Base-by-base conservation (phyloP, 768 basidiomycete species). In the Kwoniella bestiolae region DNA sequence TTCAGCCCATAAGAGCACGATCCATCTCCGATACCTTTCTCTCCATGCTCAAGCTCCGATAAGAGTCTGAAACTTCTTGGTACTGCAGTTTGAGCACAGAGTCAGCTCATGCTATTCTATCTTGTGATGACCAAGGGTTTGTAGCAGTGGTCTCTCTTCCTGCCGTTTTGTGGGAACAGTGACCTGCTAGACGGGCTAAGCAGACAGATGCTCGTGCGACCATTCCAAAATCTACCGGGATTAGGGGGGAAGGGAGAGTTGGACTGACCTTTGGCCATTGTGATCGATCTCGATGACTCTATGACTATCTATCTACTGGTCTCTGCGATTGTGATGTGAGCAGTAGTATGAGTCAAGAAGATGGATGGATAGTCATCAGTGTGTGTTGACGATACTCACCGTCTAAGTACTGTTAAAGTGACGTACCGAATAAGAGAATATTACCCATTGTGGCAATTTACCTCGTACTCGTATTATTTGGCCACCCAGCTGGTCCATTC, bases 21-120 rank as follows among this genome's bases (percentile, higher is more conserved):
- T 60, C 94, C 95, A 83, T 97, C 95, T 69, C 95, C 95, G 80
- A 98, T 93, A 57, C 96, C 96, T 82, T 99, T 99, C 86, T 99
- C 96, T 77, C 96, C 96, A 83, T 98, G 97, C 82, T 99, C 96
- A 70, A 99, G 90, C 84, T 99, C 96, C 80, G 96, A 96, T 41
- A 99, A 87, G 23, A 98, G 88, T 55, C 91, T 87, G 85, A 98
- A 98, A 83, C 94, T 97, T 78, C 95, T 87, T 28, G 95, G 95
- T 68, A 99, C 95, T 97, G 77, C 9, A n/a, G 45, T 1, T 16
- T 2, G 2, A 63, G 34, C 8, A 63, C 9, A n/a, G 3, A 26
- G 14, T 23, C 25, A 51, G 47, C n/a, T 32, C 49, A 35, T 28
- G 18, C 8, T 14, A 6, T 0, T n/a, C n/a, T n/a, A n/a, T n/a